A percentile compares a stretch with the other conserved stretches of the same genome.
Evolutionary conservation across 2,329 filamentous ascomycete genomes (phyloP).

Genomic region (Exophiala bonariae): DNA sequence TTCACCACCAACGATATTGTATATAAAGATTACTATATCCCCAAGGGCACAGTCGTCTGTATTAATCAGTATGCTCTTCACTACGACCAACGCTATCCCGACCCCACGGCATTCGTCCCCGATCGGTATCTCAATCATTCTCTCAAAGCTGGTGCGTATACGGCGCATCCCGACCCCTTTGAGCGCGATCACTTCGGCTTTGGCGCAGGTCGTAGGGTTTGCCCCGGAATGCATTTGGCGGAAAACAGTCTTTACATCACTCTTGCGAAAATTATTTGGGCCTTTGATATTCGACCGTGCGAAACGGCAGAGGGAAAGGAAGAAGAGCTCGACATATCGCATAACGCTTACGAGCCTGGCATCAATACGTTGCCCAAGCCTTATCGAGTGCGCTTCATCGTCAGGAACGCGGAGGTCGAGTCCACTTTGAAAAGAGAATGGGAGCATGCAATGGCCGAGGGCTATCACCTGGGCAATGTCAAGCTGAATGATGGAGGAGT

Average conservation of each 20-base stretch:
- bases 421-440: constrained; percentile 31
- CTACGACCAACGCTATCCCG: constrained; percentile 45
- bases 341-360: constrained; percentile 35
- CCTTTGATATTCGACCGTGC: constrained; percentile 42
- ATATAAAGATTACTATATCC: constrained; percentile 52
- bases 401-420: constrained; percentile 28
- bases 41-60: constrained; percentile 46
- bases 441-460: too few species aligned
- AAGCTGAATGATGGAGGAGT: too few species aligned
- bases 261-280: constrained; percentile 53
- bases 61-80: constrained; percentile 47
- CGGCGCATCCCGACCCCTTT: constrained; percentile 27
- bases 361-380: constrained; percentile 36
- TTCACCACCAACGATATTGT: constrained; percentile 48
- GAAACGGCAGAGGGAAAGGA: constrained; percentile 20
- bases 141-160: constrained; percentile 35
- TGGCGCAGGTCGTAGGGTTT: too few species aligned
- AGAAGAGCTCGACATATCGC: constrained; percentile 32
- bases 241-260: constrained; percentile 50
- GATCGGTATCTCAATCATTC: constrained; percentile 29
- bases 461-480: too few species aligned
- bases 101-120: constrained; percentile 36
- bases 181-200: constrained; percentile 49
- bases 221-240: constrained; percentile 55
- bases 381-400: constrained; percentile 31